Percentiles rank a stretch among this genome's conserved stretches.
phyloP scores from a whole-genome alignment of 1,139 yeast genomes.

The Candida sanyaensis region DNA sequence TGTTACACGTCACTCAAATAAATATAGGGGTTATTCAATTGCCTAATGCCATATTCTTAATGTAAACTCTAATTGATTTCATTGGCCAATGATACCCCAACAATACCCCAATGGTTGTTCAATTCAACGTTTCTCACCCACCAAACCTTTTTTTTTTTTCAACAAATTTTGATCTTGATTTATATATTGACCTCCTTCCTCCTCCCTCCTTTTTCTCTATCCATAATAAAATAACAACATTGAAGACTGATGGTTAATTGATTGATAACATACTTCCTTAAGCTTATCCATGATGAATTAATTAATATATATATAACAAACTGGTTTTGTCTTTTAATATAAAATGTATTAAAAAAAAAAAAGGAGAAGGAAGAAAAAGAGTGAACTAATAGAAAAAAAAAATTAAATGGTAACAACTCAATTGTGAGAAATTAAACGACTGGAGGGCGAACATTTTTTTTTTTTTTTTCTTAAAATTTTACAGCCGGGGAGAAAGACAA shows the following conservation, averaged over 20 bases:
- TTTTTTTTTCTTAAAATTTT: too few relatives aligned
- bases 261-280: constrained; percentile 48
- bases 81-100: too few relatives aligned
- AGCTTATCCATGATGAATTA: constrained; percentile 46
- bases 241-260: not conserved
- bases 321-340: not conserved
- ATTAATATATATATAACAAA: not conserved
- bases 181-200: not conserved
- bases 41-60: too few relatives aligned
- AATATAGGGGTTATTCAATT: not conserved
- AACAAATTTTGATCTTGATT: not conserved
- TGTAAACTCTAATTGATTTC: too few relatives aligned
- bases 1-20: not conserved
- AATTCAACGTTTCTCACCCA: not conserved
- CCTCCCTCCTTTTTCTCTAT: not conserved
- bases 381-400: constrained; percentile 1
- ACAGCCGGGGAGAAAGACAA: too few relatives aligned
- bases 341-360: not conserved
- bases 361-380: not conserved
- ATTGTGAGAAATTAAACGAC: not conserved
- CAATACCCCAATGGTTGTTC: too few relatives aligned
- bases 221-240: not conserved
- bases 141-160: not conserved
- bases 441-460: too few relatives aligned
- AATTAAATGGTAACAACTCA: not conserved